A percentile compares a stretch with the other conserved stretches of the same genome.
Conservation (phyloP, 495 filamentous ascomycete genomes). For the Penicillium malachiteum region DNA sequence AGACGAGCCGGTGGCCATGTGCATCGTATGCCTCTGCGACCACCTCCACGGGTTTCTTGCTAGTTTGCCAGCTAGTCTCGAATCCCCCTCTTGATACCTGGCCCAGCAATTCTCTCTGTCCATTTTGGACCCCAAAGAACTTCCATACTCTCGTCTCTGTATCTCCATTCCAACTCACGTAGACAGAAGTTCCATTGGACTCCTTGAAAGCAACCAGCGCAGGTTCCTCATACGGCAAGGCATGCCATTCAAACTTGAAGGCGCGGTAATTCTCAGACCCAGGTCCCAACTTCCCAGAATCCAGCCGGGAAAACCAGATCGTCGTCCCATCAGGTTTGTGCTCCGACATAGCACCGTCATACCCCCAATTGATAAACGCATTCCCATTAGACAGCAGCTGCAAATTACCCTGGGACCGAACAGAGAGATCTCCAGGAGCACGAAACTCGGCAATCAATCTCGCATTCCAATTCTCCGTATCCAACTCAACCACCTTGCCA, state of each 20-base stretch:
- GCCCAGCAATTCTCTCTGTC: constrained; percentile 16
- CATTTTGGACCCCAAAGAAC: constrained; percentile 20
- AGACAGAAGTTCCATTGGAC: constrained; percentile 17
- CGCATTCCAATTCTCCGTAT: constrained; percentile 39
- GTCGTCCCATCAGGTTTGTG: constrained; percentile 42
- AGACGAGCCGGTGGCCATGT: constrained; percentile 6
- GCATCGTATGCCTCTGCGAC: constrained; percentile 12
- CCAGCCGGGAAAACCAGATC: constrained; percentile 30
- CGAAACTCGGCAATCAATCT: constrained; percentile 27
- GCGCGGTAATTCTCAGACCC: constrained; percentile 20
- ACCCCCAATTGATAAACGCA: constrained; percentile 51
- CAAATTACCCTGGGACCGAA: constrained; percentile 52
- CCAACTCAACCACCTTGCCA: constrained; percentile 47
- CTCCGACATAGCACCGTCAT: constrained; percentile 47
- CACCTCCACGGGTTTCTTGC: not conserved
- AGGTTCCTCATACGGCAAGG: constrained; percentile 15
- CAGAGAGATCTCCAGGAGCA: constrained; percentile 38
- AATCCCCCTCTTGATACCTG: constrained; percentile 17
- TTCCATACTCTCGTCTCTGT: constrained; percentile 29
- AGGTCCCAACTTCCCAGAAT: constrained; percentile 11
- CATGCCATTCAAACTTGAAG: constrained; percentile 22
- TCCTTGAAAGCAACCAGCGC: constrained; percentile 23
- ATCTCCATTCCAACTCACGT: constrained; percentile 36
- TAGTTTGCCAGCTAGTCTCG: constrained; percentile 20
- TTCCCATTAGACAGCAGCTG: constrained; percentile 51